A percentile compares a stretch with the other conserved stretches of the same genome.
Conservation (phyloP, 2,329 filamentous ascomycete genomes). For the Ophiocordyceps sinensis region DNA sequence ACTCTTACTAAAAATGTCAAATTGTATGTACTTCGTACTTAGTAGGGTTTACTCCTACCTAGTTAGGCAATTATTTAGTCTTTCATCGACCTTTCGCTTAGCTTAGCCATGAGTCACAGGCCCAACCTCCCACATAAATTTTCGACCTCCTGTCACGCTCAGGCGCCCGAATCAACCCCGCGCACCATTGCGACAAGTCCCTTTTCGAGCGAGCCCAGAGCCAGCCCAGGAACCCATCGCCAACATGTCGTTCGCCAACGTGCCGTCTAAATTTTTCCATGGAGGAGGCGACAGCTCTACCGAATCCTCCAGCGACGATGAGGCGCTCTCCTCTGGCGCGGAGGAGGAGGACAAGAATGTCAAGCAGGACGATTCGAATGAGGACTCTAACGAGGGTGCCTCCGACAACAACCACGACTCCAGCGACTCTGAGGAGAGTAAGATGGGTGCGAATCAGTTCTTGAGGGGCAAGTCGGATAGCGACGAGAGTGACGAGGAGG, state of each 20-base stretch:
- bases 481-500: slow-evolving; percentile 78
- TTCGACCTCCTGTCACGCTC: slow-evolving; percentile 14
- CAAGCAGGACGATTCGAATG: slow-evolving; percentile 18
- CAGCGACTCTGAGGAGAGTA: slow-evolving; percentile 50
- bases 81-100: slow-evolving; percentile 9
- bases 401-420: slow-evolving; percentile 40
- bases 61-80: no score
- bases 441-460: slow-evolving; percentile 67
- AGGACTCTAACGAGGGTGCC: slow-evolving; percentile 27
- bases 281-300: slow-evolving; percentile 83
- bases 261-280: slow-evolving; percentile 98
- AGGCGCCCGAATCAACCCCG: slow-evolving; percentile 18
- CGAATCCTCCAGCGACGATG: slow-evolving; percentile 92
- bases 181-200: slow-evolving; percentile 16
- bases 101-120: slow-evolving; percentile 23
- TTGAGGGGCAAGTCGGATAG: slow-evolving; percentile 62
- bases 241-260: no score
- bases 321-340: slow-evolving; percentile 65
- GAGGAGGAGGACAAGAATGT: slow-evolving; percentile 29
- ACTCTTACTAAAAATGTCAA: no score
- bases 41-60: no score
- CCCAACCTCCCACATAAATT: slow-evolving; percentile 28
- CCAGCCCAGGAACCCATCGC: slow-evolving; percentile 15
- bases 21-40: no score
- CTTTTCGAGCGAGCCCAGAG: slow-evolving; percentile 1